These are phyloP conservation scores for Corniculantispora saksenae DNA, from an alignment of 2,329 filamentous ascomycete genomes.

Conservation along the genomic window DNA sequence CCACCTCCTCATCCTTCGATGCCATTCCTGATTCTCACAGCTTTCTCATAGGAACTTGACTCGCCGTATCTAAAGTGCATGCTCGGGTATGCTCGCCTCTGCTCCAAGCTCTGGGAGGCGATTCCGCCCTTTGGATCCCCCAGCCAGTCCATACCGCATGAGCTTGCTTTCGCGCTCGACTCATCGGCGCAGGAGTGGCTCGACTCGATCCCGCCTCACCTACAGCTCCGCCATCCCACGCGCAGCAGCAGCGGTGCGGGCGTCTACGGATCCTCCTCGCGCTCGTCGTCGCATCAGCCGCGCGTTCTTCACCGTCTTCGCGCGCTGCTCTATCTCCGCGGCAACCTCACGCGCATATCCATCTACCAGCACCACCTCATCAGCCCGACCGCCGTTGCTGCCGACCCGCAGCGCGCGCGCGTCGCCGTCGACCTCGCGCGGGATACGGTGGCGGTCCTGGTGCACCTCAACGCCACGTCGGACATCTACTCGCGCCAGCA, in stretches of 20 bases:
- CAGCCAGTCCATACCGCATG: conserved; percentile 37
- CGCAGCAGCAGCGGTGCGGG: conserved; percentile 31
- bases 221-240: conserved; percentile 39
- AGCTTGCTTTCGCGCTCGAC: conserved; percentile 42
- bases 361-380: conserved; percentile 46
- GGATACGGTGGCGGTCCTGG: conserved; percentile 31
- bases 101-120: conserved; percentile 48
- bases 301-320: conserved; percentile 42
- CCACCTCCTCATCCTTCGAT: rapidly evolving
- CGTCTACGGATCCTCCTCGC: not conserved
- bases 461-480: conserved; percentile 29
- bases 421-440: conserved; percentile 38
- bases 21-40: not conserved
- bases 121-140: conserved; percentile 39
- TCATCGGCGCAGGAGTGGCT: conserved; percentile 47
- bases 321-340: conserved; percentile 45
- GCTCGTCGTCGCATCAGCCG: conserved; percentile 29
- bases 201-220: conserved; percentile 43
- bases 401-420: conserved; percentile 37
- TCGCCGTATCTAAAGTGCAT: conserved; percentile 47
- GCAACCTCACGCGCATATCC: conserved; percentile 46
- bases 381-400: conserved; percentile 37
- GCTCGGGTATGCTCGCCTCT: conserved; percentile 48
- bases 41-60: conserved; percentile 26
- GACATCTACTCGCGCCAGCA: conserved; percentile 33